Conservation (phyloP, 176 grass and related monocot genomes). For the Rhynchospora tenuis region DNA sequence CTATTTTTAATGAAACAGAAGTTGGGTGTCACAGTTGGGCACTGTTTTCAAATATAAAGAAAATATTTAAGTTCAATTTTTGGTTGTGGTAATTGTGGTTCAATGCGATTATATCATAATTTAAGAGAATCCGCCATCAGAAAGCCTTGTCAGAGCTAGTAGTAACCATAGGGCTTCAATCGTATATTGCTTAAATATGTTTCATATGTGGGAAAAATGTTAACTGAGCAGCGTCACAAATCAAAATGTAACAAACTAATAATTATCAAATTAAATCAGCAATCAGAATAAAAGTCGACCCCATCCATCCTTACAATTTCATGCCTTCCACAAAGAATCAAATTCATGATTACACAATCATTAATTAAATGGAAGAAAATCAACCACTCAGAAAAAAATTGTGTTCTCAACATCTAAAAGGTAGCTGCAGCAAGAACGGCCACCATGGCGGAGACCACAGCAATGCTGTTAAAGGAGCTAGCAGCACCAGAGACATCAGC, state of each 20-base stretch:
- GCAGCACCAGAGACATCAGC: conserved; percentile 17
- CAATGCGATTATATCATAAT: background rate
- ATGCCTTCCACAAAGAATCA: conserved; percentile 23
- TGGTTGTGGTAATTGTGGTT: background rate
- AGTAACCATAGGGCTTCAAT: background rate
- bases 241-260: background rate
- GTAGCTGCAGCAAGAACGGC: conserved; percentile 24
- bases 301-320: conserved; percentile 14
- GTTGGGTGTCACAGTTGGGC: background rate
- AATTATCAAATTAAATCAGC: background rate
- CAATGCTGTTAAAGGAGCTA: background rate
- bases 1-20: no score
- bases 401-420: conserved; percentile 29
- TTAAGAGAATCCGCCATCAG: background rate
- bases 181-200: background rate
- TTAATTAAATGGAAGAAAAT: background rate
- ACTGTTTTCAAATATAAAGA: background rate
- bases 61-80: background rate
- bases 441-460: background rate
- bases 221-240: background rate
- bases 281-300: conserved; percentile 15
- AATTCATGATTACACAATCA: background rate
- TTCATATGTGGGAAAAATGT: background rate
- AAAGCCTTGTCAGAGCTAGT: background rate
- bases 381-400: background rate